phyloP scores from a whole-genome alignment of 2,329 filamentous ascomycete species.

The Colletotrichum euphorbiae region DNA sequence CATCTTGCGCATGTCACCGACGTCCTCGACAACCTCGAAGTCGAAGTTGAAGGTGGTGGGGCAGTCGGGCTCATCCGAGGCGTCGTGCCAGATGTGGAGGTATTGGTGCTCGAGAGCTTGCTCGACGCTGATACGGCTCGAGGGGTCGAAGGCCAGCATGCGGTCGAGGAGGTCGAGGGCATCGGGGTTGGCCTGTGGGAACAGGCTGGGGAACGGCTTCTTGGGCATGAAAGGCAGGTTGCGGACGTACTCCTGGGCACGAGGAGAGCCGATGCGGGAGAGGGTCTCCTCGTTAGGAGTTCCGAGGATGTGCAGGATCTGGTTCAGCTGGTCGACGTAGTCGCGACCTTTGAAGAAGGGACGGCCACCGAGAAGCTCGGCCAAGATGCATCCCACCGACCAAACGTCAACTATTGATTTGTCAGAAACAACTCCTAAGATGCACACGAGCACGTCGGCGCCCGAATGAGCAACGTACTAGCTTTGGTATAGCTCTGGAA shows the following conservation, averaged over 20 bases:
- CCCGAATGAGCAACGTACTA: conserved; percentile 74
- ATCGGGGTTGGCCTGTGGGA: conserved; percentile 95
- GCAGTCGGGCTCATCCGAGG: conserved; percentile 93
- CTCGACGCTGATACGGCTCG: conserved; percentile 92
- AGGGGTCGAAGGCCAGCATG: conserved; percentile 98
- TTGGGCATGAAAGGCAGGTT: conserved; percentile 97
- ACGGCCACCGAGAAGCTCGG: conserved; percentile 92
- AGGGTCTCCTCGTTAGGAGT: conserved; percentile 97
- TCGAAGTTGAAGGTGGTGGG: conserved; percentile 97
- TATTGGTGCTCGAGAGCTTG: conserved; percentile 96
- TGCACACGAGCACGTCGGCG: background rate
- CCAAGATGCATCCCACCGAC: conserved; percentile 98
- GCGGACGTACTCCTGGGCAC: conserved; percentile 97
- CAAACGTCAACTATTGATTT: conserved; percentile 86
- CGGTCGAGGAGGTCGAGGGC: conserved; percentile 94
- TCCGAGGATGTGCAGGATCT: conserved; percentile 97
- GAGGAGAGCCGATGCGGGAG: conserved; percentile 90
- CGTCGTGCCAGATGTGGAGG: conserved; percentile 97
- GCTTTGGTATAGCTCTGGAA: conserved; percentile 99
- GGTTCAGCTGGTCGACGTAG: conserved; percentile 99
- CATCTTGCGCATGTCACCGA: conserved; percentile 95
- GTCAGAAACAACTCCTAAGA: background rate
- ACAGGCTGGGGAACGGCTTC: conserved; percentile 87
- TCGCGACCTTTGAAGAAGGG: conserved; percentile 99
- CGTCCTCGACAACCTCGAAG: conserved; percentile 97